Conservation (phyloP, 2,329 filamentous ascomycete species). For the Cercospora sp. region DNA sequence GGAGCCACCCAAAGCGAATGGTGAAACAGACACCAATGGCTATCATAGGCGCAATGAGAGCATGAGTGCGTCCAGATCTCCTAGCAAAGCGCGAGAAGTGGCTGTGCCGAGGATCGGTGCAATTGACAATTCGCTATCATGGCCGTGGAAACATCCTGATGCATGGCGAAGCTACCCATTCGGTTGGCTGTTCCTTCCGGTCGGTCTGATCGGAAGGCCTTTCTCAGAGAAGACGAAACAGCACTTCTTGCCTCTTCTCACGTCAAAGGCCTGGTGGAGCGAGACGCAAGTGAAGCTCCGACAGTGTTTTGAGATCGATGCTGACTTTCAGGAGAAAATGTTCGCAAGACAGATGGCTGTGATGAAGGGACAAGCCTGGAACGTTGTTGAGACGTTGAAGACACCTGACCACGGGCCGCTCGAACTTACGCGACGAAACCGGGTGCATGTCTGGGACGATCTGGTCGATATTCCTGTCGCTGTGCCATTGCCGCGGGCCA, state of each 20-base stretch:
- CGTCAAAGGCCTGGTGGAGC: constrained; percentile 94
- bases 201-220: constrained; percentile 91
- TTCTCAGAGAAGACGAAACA: constrained; percentile 92
- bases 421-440: constrained; percentile 83
- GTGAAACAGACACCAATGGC: constrained; percentile 33
- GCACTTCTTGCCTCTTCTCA: constrained; percentile 93
- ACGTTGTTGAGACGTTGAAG: constrained; percentile 96
- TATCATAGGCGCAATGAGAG: constrained; percentile 63
- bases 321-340: constrained; percentile 98
- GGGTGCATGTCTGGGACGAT: constrained; percentile 98
- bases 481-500: constrained; percentile 81
- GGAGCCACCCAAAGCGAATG: constrained; percentile 70
- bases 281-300: constrained; percentile 87
- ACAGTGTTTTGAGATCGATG: constrained; percentile 84
- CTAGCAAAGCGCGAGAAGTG: constrained; percentile 40
- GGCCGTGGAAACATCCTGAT: constrained; percentile 99
- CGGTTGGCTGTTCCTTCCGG: constrained; percentile 95
- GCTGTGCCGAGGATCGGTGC: constrained; percentile 78
- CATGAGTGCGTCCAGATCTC: constrained; percentile 66
- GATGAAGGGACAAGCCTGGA: constrained; percentile 99
- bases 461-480: constrained; percentile 93
- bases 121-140: constrained; percentile 96
- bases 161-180: constrained; percentile 92
- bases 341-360: constrained; percentile 97
- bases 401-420: constrained; percentile 87